phyloP scores from a whole-genome alignment of 306 rosid species.

The Castanea sativa region DNA sequence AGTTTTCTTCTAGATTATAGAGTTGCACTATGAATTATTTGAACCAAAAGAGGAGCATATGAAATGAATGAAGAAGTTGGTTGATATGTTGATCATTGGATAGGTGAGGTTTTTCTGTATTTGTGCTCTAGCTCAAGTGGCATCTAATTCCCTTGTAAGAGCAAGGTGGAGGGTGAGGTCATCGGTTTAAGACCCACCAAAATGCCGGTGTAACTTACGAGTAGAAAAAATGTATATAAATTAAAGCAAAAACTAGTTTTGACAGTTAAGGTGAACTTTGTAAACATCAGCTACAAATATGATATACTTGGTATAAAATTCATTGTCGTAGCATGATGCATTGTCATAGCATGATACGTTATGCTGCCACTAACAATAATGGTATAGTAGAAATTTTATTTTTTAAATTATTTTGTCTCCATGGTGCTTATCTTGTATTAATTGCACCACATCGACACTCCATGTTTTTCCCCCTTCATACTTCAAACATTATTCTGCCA shows the following conservation, averaged over 20 bases:
- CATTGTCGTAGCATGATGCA: background rate
- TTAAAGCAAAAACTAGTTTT: too few species aligned
- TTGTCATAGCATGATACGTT: background rate
- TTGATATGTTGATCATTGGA: too few species aligned
- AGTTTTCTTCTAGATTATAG: background rate
- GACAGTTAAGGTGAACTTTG: too few species aligned
- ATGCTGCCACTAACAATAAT: background rate
- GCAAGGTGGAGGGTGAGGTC: too few species aligned
- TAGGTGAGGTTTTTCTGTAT: too few species aligned
- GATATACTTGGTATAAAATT: background rate
- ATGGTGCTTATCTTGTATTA: background rate
- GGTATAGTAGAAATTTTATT: background rate
- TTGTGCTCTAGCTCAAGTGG: too few species aligned
- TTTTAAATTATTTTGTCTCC: background rate
- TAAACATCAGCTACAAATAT: background rate
- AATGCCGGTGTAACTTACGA: too few species aligned
- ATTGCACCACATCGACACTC: background rate
- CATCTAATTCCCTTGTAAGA: too few species aligned
- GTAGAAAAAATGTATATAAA: too few species aligned
- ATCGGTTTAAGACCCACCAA: too few species aligned
- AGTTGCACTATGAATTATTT: background rate
- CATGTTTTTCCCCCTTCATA: background rate
- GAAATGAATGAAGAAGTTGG: too few species aligned
- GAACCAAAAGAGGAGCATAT: background rate
- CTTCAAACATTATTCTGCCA: conserved; percentile 5